phyloP scores from a whole-genome alignment of 352 stramenopile genomes.

The Phytophthora idaei region DNA sequence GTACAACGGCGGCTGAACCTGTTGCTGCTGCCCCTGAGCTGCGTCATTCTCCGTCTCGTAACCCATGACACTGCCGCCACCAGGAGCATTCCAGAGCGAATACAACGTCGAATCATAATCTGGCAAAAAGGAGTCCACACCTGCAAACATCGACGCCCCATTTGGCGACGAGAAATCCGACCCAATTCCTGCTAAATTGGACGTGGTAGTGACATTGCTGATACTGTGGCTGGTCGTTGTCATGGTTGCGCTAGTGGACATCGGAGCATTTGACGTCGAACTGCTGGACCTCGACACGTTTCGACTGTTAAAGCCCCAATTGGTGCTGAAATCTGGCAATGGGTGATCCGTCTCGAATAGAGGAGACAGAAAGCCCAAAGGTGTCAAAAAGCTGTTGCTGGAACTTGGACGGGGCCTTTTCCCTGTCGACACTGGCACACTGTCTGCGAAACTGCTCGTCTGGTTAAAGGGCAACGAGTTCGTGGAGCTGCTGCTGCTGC shows the following conservation, averaged over 20 bases:
- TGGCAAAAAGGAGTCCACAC: slow-evolving; percentile 60
- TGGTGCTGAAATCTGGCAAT: slow-evolving; percentile 52
- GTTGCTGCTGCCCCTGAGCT: slow-evolving; percentile 22
- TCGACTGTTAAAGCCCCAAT: slow-evolving; percentile 39
- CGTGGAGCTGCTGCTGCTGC: slow-evolving; percentile 32
- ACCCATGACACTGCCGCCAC: slow-evolving; percentile 44
- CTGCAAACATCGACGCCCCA: slow-evolving; percentile 49
- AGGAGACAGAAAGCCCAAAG: slow-evolving; percentile 34
- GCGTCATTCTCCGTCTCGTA: slow-evolving; percentile 56
- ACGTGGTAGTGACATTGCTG: slow-evolving; percentile 15
- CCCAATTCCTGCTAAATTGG: slow-evolving; percentile 37
- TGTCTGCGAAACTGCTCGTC: slow-evolving; percentile 13
- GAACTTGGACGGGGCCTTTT: slow-evolving; percentile 34
- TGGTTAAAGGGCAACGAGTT: slow-evolving; percentile 29
- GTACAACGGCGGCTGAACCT: slow-evolving; percentile 40
- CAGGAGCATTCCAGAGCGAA: slow-evolving; percentile 66
- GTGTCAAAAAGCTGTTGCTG: slow-evolving; percentile 31
- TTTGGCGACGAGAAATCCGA: slow-evolving; percentile 46
- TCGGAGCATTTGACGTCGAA: slow-evolving; percentile 14
- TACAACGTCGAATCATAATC: slow-evolving; percentile 78
- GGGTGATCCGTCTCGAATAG: slow-evolving; percentile 52
- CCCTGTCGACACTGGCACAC: slow-evolving; percentile 5
- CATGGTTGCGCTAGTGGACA: slow-evolving; percentile 9
- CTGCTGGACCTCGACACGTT: slow-evolving; percentile 9
- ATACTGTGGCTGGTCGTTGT: slow-evolving; percentile 7